Evolutionary conservation across 129 eudicot species (phyloP).

Genomic region (Pseudognaphalium luteoalbum): DNA sequence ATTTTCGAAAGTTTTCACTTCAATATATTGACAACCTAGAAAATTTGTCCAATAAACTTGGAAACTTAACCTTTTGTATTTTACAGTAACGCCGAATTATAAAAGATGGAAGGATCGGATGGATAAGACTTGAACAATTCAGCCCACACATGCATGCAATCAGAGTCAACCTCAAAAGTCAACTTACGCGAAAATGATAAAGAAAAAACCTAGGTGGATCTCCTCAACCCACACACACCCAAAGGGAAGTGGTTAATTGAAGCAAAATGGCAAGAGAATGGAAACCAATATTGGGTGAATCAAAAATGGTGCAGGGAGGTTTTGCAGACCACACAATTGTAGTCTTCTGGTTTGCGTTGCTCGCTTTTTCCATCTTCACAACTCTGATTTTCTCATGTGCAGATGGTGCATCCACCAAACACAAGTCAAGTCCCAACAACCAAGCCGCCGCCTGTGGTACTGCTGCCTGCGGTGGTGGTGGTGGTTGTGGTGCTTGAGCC

Average conservation of each 20-base stretch:
- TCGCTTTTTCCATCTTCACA: conserved; percentile 20
- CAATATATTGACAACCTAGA: background rate
- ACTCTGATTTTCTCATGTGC: conserved; percentile 26
- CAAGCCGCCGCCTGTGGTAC: conserved; percentile 26
- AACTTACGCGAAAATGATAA: conserved; percentile 20
- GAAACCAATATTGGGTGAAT: conserved; percentile 19
- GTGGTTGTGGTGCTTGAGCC: conserved; percentile 30
- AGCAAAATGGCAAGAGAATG: conserved; percentile 28
- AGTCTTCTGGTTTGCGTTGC: conserved; percentile 19
- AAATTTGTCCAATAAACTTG: background rate
- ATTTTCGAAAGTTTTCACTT: too few species aligned
- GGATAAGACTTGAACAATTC: conserved; percentile 4
- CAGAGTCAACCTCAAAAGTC: conserved; percentile 22
- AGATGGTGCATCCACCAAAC: conserved; percentile 16
- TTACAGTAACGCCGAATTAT: background rate
- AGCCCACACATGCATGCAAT: conserved; percentile 19
- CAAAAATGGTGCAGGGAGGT: conserved; percentile 19
- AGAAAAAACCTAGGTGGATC: conserved; percentile 16
- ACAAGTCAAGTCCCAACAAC: conserved; percentile 22
- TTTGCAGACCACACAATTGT: conserved; percentile 24
- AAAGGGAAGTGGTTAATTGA: background rate
- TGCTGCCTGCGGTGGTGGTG: conserved; percentile 29
- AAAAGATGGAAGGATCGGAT: conserved; percentile 3
- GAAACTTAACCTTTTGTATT: background rate
- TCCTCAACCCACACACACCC: conserved; percentile 11